phyloP scores from a whole-genome alignment of 2,329 filamentous ascomycete genomes.

The Orbilia quercus region DNA sequence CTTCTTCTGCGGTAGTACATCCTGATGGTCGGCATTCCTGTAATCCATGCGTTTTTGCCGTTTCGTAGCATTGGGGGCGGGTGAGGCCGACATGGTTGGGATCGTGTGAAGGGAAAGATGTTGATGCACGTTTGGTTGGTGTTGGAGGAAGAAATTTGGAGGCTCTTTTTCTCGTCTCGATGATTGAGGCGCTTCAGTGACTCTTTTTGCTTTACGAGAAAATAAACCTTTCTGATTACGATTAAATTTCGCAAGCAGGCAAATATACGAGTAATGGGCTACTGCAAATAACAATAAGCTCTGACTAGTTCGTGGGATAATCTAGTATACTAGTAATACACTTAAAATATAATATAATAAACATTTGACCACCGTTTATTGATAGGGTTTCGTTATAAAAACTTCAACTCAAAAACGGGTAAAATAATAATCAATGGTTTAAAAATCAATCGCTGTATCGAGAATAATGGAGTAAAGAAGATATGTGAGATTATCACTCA shows the following conservation, averaged over 20 bases:
- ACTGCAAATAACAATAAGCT: too few relatives aligned
- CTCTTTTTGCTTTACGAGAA: too few relatives aligned
- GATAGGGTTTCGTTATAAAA: too few relatives aligned
- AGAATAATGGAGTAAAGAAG: neutral
- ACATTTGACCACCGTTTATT: too few relatives aligned
- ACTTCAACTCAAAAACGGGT: neutral
- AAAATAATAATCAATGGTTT: neutral
- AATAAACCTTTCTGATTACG: too few relatives aligned
- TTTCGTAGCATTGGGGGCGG: constrained; percentile 38
- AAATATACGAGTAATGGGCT: too few relatives aligned
- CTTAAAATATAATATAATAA: too few relatives aligned
- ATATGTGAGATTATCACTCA: constrained; percentile 2
- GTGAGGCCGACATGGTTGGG: constrained; percentile 40
- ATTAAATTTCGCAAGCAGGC: too few relatives aligned
- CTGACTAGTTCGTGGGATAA: too few relatives aligned
- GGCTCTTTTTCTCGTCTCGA: constrained; percentile 5
- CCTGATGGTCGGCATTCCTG: constrained; percentile 47
- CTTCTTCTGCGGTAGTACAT: constrained; percentile 84
- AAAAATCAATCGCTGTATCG: constrained; percentile 3
- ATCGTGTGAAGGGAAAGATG: neutral
- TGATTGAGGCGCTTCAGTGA: neutral
- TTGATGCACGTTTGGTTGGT: constrained; percentile 15
- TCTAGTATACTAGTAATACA: too few relatives aligned
- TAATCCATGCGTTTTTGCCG: constrained; percentile 52
- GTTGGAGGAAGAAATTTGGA: constrained; percentile 26